Evolutionary conservation across 345 rosid genomes (phyloP).

Genomic region (Eutrema heterophyllum): DNA sequence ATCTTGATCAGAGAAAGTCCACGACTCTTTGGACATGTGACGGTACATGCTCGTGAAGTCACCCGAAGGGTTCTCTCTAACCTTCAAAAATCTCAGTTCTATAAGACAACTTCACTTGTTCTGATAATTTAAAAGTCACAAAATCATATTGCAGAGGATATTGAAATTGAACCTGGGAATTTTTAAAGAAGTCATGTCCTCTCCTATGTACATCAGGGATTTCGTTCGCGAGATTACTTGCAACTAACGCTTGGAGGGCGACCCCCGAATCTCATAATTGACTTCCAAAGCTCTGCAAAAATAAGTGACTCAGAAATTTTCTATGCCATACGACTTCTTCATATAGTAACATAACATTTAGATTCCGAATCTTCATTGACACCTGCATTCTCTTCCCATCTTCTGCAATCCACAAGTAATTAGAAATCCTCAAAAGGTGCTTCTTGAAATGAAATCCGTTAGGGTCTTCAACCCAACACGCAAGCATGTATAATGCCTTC

Average conservation of each 20-base stretch:
- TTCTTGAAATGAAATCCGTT: constrained; percentile 58
- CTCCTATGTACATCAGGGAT: constrained; percentile 48
- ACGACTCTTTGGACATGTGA: constrained; percentile 34
- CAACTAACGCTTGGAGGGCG: constrained; percentile 70
- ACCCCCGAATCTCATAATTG: constrained; percentile 77
- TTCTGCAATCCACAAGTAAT: constrained; percentile 87
- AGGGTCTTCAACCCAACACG: constrained; percentile 85
- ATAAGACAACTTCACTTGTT: constrained; percentile 11
- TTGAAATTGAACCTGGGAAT: constrained; percentile 67
- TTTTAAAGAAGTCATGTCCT: constrained; percentile 73
- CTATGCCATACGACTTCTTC: too few relatives aligned
- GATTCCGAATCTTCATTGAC: not conserved
- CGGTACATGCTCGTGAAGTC: constrained; percentile 31
- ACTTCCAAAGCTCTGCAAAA: constrained; percentile 67
- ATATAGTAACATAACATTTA: not conserved
- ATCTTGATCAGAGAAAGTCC: constrained; percentile 35
- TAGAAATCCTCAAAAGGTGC: constrained; percentile 69
- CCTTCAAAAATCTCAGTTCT: constrained; percentile 23
- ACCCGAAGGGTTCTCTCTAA: constrained; percentile 49
- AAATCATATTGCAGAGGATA: too few relatives aligned
- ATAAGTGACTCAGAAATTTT: not conserved
- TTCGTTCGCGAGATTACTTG: constrained; percentile 50
- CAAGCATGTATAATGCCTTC: constrained; percentile 49
- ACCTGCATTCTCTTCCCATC: constrained; percentile 93
- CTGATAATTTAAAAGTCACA: not conserved